Percentiles rank a stretch among this genome's conserved stretches.
Conservation (phyloP, 1,284 basidiomycete genomes). For the Singerocomus inundabilis region DNA sequence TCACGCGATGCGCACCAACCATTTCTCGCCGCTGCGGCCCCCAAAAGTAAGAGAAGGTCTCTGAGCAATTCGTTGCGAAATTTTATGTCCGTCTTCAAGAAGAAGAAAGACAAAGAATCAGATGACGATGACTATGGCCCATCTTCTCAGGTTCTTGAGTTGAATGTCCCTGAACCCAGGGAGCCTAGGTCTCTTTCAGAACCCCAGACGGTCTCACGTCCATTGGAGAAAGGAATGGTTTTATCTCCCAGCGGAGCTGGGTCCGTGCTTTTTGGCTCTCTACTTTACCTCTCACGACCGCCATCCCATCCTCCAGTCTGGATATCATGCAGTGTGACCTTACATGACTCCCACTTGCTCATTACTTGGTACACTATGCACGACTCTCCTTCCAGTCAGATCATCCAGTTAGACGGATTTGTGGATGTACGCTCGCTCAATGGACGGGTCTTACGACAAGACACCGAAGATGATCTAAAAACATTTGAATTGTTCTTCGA, state of each 20-base stretch:
- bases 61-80: slow-evolving; percentile 66
- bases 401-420: slow-evolving; percentile 51
- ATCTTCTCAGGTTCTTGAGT: slow-evolving; percentile 9
- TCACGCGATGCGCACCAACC: slow-evolving; percentile 7
- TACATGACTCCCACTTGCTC: slow-evolving; percentile 47
- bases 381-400: slow-evolving; percentile 44
- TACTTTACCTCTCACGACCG: slow-evolving; percentile 50
- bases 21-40: slow-evolving; percentile 16
- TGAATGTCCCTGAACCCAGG: not conserved
- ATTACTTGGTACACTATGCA: slow-evolving; percentile 47
- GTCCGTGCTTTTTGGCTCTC: slow-evolving; percentile 37
- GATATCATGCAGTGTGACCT: slow-evolving; percentile 49
- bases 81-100: slow-evolving; percentile 63
- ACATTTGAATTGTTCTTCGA: slow-evolving; percentile 66
- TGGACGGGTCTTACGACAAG: slow-evolving; percentile 42
- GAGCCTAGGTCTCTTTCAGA: slow-evolving; percentile 5
- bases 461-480: slow-evolving; percentile 39
- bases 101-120: slow-evolving; percentile 41
- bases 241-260: not conserved
- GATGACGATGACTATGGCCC: slow-evolving; percentile 24
- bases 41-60: slow-evolving; percentile 44
- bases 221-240: not conserved
- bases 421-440: slow-evolving; percentile 62
- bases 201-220: slow-evolving; percentile 1
- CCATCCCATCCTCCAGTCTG: slow-evolving; percentile 45